A percentile compares a stretch with the other conserved stretches of the same genome.
These are phyloP conservation scores for Yamadazyma siamensis DNA, from an alignment of 1,139 yeast genomes.

Conservation along the genomic window DNA sequence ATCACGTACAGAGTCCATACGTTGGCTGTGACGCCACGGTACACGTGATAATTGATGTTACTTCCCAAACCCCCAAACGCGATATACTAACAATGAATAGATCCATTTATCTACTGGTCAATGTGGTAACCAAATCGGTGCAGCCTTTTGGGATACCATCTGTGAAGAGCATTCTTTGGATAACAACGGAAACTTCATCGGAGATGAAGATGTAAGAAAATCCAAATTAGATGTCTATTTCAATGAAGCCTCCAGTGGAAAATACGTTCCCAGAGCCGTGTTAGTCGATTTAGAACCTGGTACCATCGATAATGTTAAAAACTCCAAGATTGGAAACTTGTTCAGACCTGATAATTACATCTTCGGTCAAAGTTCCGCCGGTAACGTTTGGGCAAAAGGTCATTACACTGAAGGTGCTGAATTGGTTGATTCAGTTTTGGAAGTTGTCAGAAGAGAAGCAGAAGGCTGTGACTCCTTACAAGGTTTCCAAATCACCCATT, in stretches of 20 bases:
- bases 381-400: conserved; percentile 96
- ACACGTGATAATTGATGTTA: too few species aligned
- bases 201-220: conserved; percentile 64
- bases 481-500: conserved; percentile 92
- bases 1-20: too few species aligned
- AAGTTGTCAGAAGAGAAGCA: conserved; percentile 88
- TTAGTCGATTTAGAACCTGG: conserved; percentile 93
- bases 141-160: conserved; percentile 97
- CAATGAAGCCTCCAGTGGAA: conserved; percentile 68
- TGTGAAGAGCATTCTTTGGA: conserved; percentile 97
- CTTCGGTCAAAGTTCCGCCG: conserved; percentile 89
- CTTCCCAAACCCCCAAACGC: too few species aligned
- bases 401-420: conserved; percentile 96
- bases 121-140: conserved; percentile 99
- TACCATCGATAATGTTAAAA: conserved; percentile 79
- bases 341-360: conserved; percentile 91
- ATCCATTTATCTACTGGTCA: conserved; percentile 97
- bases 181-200: conserved; percentile 72
- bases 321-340: conserved; percentile 73
- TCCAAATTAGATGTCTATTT: conserved; percentile 50
- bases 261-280: conserved; percentile 91
- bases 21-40: too few species aligned
- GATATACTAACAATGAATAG: too few species aligned
- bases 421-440: conserved; percentile 83
- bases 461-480: conserved; percentile 90